A percentile compares a stretch with the other conserved stretches of the same genome.
Conservation (phyloP, 2,329 filamentous ascomycete genomes). For the Diplodia seriata region DNA sequence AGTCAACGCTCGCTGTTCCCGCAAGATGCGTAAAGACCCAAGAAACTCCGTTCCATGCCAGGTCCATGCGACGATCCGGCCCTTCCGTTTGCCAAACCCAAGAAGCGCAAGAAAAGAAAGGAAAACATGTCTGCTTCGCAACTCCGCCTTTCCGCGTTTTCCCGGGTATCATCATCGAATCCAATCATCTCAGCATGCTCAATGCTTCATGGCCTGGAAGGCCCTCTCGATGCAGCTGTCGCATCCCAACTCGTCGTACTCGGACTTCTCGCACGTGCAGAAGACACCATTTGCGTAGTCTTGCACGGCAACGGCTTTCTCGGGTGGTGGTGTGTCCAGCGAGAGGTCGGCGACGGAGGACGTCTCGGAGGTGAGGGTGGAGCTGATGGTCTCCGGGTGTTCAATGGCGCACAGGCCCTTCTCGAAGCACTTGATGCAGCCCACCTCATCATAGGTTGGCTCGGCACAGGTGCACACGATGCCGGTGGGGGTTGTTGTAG, state of each 20-base stretch:
- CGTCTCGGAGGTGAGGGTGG: conserved; percentile 16
- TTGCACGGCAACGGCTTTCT: not conserved
- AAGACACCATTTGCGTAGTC: conserved; percentile 30
- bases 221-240: conserved; percentile 25
- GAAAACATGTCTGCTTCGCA: not conserved
- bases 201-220: conserved; percentile 31
- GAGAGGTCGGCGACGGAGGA: conserved; percentile 17
- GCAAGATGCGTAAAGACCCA: not conserved
- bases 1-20: not conserved
- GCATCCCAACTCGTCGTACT: conserved; percentile 32
- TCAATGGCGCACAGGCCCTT: conserved; percentile 29
- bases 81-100: not conserved
- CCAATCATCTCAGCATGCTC: not conserved
- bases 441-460: conserved; percentile 31
- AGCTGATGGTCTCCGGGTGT: conserved; percentile 15
- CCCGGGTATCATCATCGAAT: conserved; percentile 9
- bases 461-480: conserved; percentile 31
- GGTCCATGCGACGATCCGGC: not conserved
- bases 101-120: not conserved
- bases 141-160: not conserved
- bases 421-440: conserved; percentile 31
- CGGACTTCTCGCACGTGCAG: conserved; percentile 31
- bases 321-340: conserved; percentile 1
- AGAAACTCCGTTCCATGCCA: not conserved
- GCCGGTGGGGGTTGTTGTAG: conserved; percentile 13